Conservation (phyloP, 1,139 yeast species). For the Blastobotrys indianensis region DNA sequence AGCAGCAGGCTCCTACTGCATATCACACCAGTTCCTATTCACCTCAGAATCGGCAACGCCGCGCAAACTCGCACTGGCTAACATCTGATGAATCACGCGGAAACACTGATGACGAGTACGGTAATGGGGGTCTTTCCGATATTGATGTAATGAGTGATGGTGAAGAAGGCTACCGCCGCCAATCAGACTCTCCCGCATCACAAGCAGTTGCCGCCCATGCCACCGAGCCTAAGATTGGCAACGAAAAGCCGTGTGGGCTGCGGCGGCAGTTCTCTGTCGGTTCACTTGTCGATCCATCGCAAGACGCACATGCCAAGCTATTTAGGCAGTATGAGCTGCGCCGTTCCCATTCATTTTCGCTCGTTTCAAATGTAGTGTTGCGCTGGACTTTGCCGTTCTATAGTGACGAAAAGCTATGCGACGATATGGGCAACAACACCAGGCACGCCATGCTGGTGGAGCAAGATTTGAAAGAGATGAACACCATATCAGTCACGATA, state of each 20-base stretch:
- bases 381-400: conserved; percentile 32
- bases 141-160: too few relatives aligned
- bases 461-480: conserved; percentile 14
- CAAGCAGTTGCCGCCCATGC: too few relatives aligned
- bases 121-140: not conserved
- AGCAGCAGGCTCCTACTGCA: too few relatives aligned
- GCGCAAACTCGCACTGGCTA: not conserved
- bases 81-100: not conserved
- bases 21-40: too few relatives aligned
- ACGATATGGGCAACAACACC: not conserved
- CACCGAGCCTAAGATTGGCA: too few relatives aligned
- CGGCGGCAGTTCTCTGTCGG: too few relatives aligned
- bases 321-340: conserved; percentile 14
- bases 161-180: too few relatives aligned
- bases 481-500: conserved; percentile 4
- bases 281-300: not conserved
- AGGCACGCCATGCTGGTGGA: conserved; percentile 10
- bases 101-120: not conserved
- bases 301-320: conserved; percentile 1
- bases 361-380: conserved; percentile 38
- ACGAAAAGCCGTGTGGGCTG: too few relatives aligned
- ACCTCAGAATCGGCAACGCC: too few relatives aligned
- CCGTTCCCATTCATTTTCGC: conserved; percentile 39
- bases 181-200: too few relatives aligned
- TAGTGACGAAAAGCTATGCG: not conserved